Evolutionary conservation across 352 stramenopile genomes (phyloP).

Genomic region (Globisporangium paroecandrum): DNA sequence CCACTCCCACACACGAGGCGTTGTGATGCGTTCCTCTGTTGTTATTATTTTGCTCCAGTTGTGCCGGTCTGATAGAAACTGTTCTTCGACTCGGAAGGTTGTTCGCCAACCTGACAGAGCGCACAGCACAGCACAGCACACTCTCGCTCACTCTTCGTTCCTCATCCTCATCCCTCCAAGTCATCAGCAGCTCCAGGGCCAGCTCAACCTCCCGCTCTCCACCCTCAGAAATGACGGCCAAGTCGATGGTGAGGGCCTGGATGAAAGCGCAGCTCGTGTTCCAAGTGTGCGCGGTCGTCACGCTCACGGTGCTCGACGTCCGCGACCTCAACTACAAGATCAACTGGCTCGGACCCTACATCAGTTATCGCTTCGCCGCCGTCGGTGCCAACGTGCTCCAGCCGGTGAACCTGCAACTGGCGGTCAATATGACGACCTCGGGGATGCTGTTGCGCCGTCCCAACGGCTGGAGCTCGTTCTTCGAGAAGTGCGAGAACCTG

Average conservation of each 20-base stretch:
- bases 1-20: no score
- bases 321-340: slow-evolving; percentile 59
- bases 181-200: no score
- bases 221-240: neutral
- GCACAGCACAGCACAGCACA: no score
- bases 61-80: no score
- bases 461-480: slow-evolving; percentile 42
- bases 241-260: neutral
- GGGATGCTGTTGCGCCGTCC: slow-evolving; percentile 14
- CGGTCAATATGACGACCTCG: slow-evolving; percentile 6
- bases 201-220: neutral
- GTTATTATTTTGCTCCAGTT: no score
- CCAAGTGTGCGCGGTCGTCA: slow-evolving; percentile 21
- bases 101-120: no score
- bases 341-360: slow-evolving; percentile 39
- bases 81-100: no score
- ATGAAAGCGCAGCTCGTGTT: slow-evolving; percentile 15
- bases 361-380: slow-evolving; percentile 36
- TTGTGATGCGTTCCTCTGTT: no score
- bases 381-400: slow-evolving; percentile 20
- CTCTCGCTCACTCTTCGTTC: no score
- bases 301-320: slow-evolving; percentile 34
- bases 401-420: neutral
- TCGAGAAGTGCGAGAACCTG: slow-evolving; percentile 37
- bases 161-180: no score